Percentiles rank a stretch among this genome's conserved stretches.
Conservation (phyloP, 345 rosid genomes). For the Eucalyptus polyanthemos region DNA sequence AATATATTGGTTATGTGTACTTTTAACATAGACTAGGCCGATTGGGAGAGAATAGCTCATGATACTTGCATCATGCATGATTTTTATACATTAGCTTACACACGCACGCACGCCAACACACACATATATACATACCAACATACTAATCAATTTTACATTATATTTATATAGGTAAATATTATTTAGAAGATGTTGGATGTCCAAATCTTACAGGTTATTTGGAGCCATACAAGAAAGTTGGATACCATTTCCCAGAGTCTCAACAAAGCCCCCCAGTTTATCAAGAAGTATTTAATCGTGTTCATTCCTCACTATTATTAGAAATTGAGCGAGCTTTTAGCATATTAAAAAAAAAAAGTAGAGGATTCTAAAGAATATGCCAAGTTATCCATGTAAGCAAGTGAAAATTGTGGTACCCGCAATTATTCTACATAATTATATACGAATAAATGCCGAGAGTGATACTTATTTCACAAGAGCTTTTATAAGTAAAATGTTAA, state of each 20-base stretch:
- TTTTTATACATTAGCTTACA: not conserved
- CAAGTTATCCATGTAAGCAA: not conserved
- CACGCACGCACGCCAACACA: accelerated
- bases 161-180: not conserved
- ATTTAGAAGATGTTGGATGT: not conserved
- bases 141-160: not conserved
- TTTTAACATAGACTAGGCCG: too few species aligned
- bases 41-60: too few species aligned
- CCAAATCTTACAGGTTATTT: not conserved
- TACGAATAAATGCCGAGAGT: not conserved
- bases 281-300: not conserved
- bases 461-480: not conserved
- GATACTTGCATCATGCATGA: not conserved
- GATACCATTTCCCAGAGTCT: not conserved
- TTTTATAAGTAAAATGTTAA: not conserved
- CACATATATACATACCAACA: not conserved
- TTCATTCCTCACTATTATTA: not conserved
- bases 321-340: not conserved
- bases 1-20: not conserved
- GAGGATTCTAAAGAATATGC: not conserved
- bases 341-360: not conserved
- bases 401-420: not conserved
- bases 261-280: not conserved
- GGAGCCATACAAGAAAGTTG: not conserved
- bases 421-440: not conserved